A percentile compares a stretch with the other conserved stretches of the same genome.
Evolutionary conservation across 2,329 filamentous ascomycete species (phyloP).

Genomic region (Aspergillus viridinutans): DNA sequence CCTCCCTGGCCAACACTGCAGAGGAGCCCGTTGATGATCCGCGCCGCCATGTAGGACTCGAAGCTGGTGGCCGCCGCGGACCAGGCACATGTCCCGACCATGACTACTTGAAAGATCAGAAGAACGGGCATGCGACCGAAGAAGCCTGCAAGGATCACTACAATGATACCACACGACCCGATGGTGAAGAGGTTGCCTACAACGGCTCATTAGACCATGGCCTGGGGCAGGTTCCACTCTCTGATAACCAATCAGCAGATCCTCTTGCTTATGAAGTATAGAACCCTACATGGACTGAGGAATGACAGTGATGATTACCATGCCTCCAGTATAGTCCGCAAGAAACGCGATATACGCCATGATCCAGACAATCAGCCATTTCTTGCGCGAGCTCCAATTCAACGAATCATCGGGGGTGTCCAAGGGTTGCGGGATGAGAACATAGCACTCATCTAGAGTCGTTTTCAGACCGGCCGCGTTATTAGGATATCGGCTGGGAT

Average conservation of each 20-base stretch:
- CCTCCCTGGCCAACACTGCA: constrained; percentile 35
- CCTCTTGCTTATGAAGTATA: background rate
- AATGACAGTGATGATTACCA: constrained; percentile 43
- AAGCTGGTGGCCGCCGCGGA: constrained; percentile 44
- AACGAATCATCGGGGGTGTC: constrained; percentile 50
- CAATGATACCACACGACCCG: constrained; percentile 38
- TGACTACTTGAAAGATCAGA: constrained; percentile 23
- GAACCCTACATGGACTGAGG: constrained; percentile 40
- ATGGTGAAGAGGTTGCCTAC: constrained; percentile 53
- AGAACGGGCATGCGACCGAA: constrained; percentile 43
- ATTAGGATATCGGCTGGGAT: constrained; percentile 14
- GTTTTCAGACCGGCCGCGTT: constrained; percentile 29
- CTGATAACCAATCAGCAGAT: constrained; percentile 15
- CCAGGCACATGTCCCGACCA: constrained; percentile 33
- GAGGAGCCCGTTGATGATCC: constrained; percentile 48
- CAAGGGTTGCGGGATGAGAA: constrained; percentile 53
- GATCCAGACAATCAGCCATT: constrained; percentile 48
- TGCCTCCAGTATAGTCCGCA: constrained; percentile 49
- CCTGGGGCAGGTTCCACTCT: constrained; percentile 47
- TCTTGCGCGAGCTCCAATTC: constrained; percentile 51
- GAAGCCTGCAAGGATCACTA: constrained; percentile 41
- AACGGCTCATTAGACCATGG: constrained; percentile 50
- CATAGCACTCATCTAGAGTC: constrained; percentile 36
- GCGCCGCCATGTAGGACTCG: constrained; percentile 47
- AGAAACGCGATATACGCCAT: constrained; percentile 46